Conservation (phyloP, 2,329 filamentous ascomycete genomes). For the Pseudohalonectria lignicola region DNA sequence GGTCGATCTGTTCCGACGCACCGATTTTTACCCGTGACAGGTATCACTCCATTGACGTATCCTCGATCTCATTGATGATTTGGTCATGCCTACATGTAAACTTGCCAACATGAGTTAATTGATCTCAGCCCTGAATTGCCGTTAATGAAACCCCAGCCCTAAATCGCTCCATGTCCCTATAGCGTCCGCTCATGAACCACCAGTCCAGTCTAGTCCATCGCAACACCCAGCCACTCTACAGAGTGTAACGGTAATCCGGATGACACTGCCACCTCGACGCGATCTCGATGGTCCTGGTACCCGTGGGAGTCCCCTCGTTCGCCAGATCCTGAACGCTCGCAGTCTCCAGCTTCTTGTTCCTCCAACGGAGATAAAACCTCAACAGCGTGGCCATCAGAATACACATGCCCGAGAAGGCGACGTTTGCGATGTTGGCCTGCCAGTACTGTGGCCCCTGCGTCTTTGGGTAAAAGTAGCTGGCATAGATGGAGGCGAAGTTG, state of each 20-base stretch:
- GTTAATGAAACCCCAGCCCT: too few species aligned
- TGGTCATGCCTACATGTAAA: too few species aligned
- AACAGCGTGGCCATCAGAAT: constrained; percentile 7
- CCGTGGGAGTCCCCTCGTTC: constrained; percentile 3
- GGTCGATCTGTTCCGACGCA: too few species aligned
- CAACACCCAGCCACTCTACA: constrained; percentile 1
- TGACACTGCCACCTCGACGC: constrained; percentile 8
- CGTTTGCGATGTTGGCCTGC: constrained; percentile 10
- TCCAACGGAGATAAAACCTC: constrained; percentile 8
- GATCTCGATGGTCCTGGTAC: constrained; percentile 1
- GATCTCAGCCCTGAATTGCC: too few species aligned
- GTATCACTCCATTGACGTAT: too few species aligned
- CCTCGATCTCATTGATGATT: too few species aligned
- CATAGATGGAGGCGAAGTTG: constrained; percentile 21
- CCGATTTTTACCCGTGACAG: too few species aligned
- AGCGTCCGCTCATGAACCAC: not conserved
- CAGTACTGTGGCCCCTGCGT: constrained; percentile 7
- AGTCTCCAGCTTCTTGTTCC: constrained; percentile 6
- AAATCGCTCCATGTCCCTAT: not conserved
- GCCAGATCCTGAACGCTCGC: constrained; percentile 5
- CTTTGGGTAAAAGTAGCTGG: constrained; percentile 19
- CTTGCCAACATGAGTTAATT: too few species aligned
- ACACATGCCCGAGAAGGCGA: constrained; percentile 8
- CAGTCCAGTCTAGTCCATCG: not conserved
- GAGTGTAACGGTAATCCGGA: constrained; percentile 7